Base-by-base conservation (phyloP, 2,329 filamentous ascomycete genomes). In the Emergomyces pasteurianus region DNA sequence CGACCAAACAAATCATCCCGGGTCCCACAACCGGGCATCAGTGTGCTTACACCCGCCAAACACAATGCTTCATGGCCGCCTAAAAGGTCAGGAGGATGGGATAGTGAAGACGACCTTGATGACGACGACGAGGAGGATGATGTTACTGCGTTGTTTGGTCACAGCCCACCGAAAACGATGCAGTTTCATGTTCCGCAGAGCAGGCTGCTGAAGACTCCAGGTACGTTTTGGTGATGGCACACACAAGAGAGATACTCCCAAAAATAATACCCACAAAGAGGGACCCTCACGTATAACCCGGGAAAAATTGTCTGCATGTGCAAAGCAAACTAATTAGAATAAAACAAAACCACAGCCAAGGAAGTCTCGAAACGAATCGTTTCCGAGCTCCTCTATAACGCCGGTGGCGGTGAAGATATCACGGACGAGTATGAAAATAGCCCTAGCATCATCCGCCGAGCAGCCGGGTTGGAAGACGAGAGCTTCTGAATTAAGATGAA, bases 121-220 rank as follows among this genome's bases (percentile, higher is more conserved):
- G 83, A 85, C 10, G 83, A 86, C 56, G 83, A 83, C 46, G 75
- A 80, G 28, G 83, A 80, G 18, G 75, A 80, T 28, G 83, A 80
- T 47, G 70, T 83, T 6, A 86, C 87, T 62, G 82, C 82, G 7
- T 72, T 76, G 26, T 74, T 83, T 55, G 89, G 86, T 6, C 87
- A 91, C 74, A 96, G 90, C 69, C 94, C 94, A 34, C 94, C 94
- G 0, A 97, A 97, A 79, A 80, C 78, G 14, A 80, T 80, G 77
- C 78, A 80, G 58, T 80, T 80, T 62, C 78, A 80, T 70, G 74
- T 80, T 58, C 78, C 78, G 26, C 78, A 80, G 64, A 78, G 74
- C 62, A 73, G 77, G 42, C 65, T 80, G 31, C 72, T 80, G 69
- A 76, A 78, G 63, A 80, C 78, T 18, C 78, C 78, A 60, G 77